These are phyloP conservation scores for Termitomyces eurrhizus DNA, from an alignment of 768 basidiomycete species.

Conservation along the genomic window DNA sequence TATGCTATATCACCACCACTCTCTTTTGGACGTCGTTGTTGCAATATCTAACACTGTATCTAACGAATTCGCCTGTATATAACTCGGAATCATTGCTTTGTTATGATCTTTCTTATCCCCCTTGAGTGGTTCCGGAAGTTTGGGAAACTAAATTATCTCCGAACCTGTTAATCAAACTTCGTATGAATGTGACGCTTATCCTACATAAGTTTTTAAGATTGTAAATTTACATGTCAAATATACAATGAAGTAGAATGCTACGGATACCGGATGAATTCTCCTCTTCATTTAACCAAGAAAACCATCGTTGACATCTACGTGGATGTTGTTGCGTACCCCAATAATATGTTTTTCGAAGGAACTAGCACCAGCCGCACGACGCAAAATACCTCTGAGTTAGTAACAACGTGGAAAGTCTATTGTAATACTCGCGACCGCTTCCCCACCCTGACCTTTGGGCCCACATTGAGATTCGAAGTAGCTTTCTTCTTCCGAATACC, in stretches of 20 bases:
- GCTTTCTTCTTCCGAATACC: conserved; percentile 58
- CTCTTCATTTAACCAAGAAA: background rate
- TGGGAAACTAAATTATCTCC: background rate
- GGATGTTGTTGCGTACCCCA: background rate
- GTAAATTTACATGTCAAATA: conserved; percentile 10
- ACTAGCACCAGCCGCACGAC: background rate
- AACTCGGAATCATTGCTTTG: background rate
- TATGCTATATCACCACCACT: conserved; percentile 6
- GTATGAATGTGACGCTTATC: background rate
- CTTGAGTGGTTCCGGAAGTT: background rate
- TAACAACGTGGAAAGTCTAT: background rate
- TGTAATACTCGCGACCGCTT: conserved; percentile 13
- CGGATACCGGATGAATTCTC: background rate
- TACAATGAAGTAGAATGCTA: conserved; percentile 2
- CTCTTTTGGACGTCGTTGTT: conserved; percentile 5
- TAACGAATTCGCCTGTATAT: background rate
- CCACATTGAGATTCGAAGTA: conserved; percentile 15
- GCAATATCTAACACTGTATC: conserved; percentile 3
- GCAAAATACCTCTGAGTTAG: background rate
- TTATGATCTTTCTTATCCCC: background rate
- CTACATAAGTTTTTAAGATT: background rate
- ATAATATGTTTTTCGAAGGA: background rate
- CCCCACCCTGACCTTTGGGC: conserved; percentile 20
- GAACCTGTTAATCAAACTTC: background rate
- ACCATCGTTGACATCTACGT: background rate